A percentile compares a stretch with the other conserved stretches of the same genome.
Evolutionary conservation across 2,329 filamentous ascomycete genomes (phyloP).

Genomic region (Cladosporium oxysporum): DNA sequence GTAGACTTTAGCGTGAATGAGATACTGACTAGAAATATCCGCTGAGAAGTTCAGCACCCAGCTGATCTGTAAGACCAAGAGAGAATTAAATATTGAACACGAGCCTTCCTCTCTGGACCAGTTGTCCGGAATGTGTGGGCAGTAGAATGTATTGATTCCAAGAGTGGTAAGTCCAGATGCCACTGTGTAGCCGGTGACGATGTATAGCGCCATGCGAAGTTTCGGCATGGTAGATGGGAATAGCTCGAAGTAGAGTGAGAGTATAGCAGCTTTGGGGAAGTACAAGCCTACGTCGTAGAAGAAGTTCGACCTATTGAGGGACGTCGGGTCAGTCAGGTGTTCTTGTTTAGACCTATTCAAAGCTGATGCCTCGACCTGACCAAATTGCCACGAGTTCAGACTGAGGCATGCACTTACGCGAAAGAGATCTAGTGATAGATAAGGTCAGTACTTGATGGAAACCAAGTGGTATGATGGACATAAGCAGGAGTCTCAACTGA

Average conservation of each 20-base stretch:
- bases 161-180: neutral
- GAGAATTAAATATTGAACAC: neutral
- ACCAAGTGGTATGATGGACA: neutral
- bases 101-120: neutral
- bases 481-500: neutral
- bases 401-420: neutral
- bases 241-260: constrained; percentile 1
- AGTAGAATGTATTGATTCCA: neutral
- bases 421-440: constrained; percentile 1
- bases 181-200: neutral
- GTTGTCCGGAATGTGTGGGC: neutral
- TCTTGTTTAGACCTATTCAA: neutral
- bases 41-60: constrained; percentile 8
- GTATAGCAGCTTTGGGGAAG: constrained; percentile 2
- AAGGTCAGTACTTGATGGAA: neutral
- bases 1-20: neutral
- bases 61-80: neutral
- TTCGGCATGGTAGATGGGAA: neutral
- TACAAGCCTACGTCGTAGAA: constrained; percentile 1
- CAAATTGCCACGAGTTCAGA: neutral
- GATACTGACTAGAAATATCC: neutral
- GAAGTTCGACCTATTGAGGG: neutral
- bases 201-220: constrained; percentile 1
- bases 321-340: neutral
- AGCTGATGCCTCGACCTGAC: neutral